Conservation (phyloP, 176 grass and related monocot species). For the Juncus effusus region DNA sequence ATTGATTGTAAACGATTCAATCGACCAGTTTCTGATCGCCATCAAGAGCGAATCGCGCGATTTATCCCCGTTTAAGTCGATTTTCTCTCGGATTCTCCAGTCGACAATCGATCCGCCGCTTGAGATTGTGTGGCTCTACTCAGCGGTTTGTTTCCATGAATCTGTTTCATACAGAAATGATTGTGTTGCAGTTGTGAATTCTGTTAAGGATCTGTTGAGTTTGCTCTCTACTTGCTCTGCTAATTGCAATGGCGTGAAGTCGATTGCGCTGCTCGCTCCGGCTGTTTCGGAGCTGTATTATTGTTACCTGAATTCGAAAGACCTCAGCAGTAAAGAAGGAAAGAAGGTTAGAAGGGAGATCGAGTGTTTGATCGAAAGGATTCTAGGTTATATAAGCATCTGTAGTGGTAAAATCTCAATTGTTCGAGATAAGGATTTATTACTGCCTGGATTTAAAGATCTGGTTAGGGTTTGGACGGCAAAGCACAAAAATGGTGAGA, state of each 20-base stretch:
- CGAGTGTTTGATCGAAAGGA: conserved; percentile 56
- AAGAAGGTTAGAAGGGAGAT: conserved; percentile 66
- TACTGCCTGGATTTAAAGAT: conserved; percentile 67
- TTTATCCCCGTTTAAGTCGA: conserved; percentile 68
- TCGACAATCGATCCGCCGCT: conserved; percentile 67
- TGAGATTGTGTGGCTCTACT: conserved; percentile 89
- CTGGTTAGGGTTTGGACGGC: conserved; percentile 87
- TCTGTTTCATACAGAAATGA: conserved; percentile 32
- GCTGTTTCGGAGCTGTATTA: conserved; percentile 77
- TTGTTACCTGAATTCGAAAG: conserved; percentile 28
- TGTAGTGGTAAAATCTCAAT: conserved; percentile 50
- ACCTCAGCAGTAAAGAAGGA: conserved; percentile 27
- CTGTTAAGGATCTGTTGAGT: conserved; percentile 64
- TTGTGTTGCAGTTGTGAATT: conserved; percentile 23
- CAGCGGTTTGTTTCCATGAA: conserved; percentile 81
- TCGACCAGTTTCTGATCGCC: conserved; percentile 68
- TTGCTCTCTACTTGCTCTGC: conserved; percentile 59
- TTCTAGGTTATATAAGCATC: conserved; percentile 82
- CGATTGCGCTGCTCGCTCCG: conserved; percentile 74
- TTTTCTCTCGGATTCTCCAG: conserved; percentile 76
- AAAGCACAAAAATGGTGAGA: conserved; percentile 41
- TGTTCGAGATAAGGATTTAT: conserved; percentile 13
- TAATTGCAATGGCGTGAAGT: conserved; percentile 54
- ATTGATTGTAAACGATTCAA: conserved; percentile 73
- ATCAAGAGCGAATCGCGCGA: conserved; percentile 47